These are phyloP conservation scores for Aphanomyces astaci DNA, from an alignment of 352 stramenopile genomes.

Conservation along the genomic window DNA sequence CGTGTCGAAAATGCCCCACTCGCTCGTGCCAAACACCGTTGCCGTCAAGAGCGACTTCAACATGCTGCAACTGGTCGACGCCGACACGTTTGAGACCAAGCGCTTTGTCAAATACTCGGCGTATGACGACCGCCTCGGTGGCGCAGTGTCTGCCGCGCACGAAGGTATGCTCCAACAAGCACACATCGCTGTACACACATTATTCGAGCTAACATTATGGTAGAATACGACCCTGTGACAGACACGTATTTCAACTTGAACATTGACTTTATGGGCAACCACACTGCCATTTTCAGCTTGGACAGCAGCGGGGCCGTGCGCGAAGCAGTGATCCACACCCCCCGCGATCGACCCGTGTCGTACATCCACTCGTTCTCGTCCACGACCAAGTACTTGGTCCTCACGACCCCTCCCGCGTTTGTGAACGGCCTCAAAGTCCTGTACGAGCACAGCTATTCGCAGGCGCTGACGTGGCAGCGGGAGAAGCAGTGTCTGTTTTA, in stretches of 20 bases:
- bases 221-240: neutral
- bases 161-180: neutral
- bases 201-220: too few species aligned
- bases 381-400: neutral
- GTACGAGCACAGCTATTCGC: neutral
- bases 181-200: too few species aligned
- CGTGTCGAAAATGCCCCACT: neutral
- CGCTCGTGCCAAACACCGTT: neutral
- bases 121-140: neutral
- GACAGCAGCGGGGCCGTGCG: neutral
- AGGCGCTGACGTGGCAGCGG: neutral
- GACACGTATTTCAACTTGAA: conserved; percentile 3
- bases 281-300: conserved; percentile 4
- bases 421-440: neutral
- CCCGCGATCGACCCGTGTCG: neutral
- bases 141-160: neutral
- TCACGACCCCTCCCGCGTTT: neutral
- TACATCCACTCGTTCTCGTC: conserved; percentile 10
- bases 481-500: neutral
- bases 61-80: neutral
- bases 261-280: conserved; percentile 3
- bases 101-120: neutral
- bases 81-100: conserved; percentile 6
- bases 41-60: conserved; percentile 10
- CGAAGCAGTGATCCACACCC: neutral